Percentiles rank a stretch among this genome's conserved stretches.
These are phyloP conservation scores for Phytophthora aleatoria DNA, from an alignment of 352 stramenopile species.

Conservation along the genomic window DNA sequence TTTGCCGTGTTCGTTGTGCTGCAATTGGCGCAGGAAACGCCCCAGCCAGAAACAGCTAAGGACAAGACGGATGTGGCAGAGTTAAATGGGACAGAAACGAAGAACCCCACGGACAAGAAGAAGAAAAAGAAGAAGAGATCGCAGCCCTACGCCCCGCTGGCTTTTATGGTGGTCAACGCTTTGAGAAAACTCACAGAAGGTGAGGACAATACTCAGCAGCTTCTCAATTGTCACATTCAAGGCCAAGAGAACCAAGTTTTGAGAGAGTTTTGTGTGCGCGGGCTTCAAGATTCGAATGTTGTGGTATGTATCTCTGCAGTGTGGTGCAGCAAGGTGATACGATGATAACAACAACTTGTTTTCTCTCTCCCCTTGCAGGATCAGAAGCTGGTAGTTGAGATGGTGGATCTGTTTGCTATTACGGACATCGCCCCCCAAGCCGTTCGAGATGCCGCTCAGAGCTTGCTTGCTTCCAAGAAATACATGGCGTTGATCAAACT, in stretches of 20 bases:
- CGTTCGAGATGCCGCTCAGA: slow-evolving; percentile 25
- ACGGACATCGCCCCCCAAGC: slow-evolving; percentile 23
- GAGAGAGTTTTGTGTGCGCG: slow-evolving; percentile 34
- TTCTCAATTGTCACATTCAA: slow-evolving; percentile 12
- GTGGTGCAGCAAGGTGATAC: neutral
- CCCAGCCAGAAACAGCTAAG: neutral
- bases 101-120: slow-evolving; percentile 11
- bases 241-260: slow-evolving; percentile 34
- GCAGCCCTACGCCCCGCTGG: slow-evolving; percentile 58
- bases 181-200: slow-evolving; percentile 42
- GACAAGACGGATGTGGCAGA: neutral
- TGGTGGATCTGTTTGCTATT: slow-evolving; percentile 57
- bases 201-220: slow-evolving; percentile 2
- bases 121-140: slow-evolving; percentile 29
- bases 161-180: slow-evolving; percentile 62
- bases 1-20: slow-evolving; percentile 50
- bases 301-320: slow-evolving; percentile 17
- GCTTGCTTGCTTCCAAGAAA: slow-evolving; percentile 44
- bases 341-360: neutral
- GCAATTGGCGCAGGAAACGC: slow-evolving; percentile 34
- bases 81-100: neutral
- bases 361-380: slow-evolving; percentile 32
- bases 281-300: slow-evolving; percentile 20
- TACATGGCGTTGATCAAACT: slow-evolving; percentile 62
- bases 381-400: slow-evolving; percentile 61